These are phyloP conservation scores for Fusarium chuoi DNA, from an alignment of 2,329 filamentous ascomycete species.

Conservation along the genomic window DNA sequence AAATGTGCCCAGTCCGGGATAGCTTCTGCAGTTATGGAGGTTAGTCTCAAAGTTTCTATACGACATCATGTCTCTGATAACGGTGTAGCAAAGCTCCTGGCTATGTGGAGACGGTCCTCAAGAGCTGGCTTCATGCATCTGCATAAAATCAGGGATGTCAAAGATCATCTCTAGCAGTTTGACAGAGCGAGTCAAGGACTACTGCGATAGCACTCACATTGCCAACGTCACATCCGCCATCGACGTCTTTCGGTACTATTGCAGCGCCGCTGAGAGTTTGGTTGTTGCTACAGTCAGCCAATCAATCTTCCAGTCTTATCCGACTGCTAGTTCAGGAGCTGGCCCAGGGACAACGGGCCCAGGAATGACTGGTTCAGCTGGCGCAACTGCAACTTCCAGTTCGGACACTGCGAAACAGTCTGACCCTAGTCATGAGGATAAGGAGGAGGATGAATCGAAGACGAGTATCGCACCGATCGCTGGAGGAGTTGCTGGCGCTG, in stretches of 20 bases:
- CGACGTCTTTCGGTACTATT: conserved; percentile 59
- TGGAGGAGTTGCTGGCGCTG: conserved; percentile 44
- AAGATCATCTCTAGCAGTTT: conserved; percentile 55
- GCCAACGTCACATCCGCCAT: conserved; percentile 60
- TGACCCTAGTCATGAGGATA: background rate
- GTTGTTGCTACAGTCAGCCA: conserved; percentile 55
- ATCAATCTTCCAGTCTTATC: conserved; percentile 43
- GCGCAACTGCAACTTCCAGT: conserved; percentile 21
- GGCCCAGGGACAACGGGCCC: conserved; percentile 16
- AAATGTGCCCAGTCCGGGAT: conserved; percentile 58
- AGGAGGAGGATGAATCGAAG: conserved; percentile 9
- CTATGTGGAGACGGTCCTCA: conserved; percentile 59
- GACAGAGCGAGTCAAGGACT: conserved; percentile 56
- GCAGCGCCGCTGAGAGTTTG: conserved; percentile 58
- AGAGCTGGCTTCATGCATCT: conserved; percentile 63
- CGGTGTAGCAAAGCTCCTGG: conserved; percentile 45
- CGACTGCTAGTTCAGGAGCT: conserved; percentile 28
- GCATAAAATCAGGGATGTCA: conserved; percentile 61
- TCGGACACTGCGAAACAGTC: background rate
- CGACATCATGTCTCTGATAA: background rate
- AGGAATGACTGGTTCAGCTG: conserved; percentile 9
- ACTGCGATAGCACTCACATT: conserved; percentile 56
- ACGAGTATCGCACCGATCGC: conserved; percentile 49
- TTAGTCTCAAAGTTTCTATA: conserved; percentile 38
- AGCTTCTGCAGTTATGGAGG: conserved; percentile 54